These are phyloP conservation scores for Licmophora abbreviata DNA, from an alignment of 108 stramenopile species.

Conservation along the genomic window DNA sequence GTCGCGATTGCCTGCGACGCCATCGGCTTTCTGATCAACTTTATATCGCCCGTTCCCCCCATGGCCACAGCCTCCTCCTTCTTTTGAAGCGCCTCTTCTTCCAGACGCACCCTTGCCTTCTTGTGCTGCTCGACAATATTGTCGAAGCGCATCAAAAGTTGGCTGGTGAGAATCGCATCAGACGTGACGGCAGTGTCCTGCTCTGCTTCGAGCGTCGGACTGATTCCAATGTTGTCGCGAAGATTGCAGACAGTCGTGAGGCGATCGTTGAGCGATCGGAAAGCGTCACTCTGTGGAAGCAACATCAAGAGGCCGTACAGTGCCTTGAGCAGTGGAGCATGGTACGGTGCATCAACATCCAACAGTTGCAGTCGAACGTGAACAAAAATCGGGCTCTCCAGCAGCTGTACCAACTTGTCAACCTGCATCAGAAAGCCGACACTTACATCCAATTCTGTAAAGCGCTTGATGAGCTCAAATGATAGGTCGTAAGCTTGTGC, in stretches of 20 bases:
- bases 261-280: slow-evolving; percentile 77
- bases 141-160: slow-evolving; percentile 40
- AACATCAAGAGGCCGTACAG: slow-evolving; percentile 95
- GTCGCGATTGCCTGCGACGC: too few relatives aligned
- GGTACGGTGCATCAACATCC: slow-evolving; percentile 82
- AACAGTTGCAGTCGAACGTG: slow-evolving; percentile 92
- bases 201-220: slow-evolving; percentile 11
- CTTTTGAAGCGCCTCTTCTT: slow-evolving; percentile 1
- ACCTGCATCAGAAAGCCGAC: slow-evolving; percentile 98
- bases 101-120: slow-evolving; percentile 7
- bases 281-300: slow-evolving; percentile 90
- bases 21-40: too few relatives aligned
- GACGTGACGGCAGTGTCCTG: not conserved
- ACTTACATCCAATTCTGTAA: slow-evolving; percentile 87
- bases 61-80: not conserved
- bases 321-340: slow-evolving; percentile 84
- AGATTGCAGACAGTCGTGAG: slow-evolving; percentile 84
- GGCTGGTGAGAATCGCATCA: slow-evolving; percentile 12
- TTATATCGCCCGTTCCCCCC: not conserved
- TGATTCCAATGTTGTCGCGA: slow-evolving; percentile 77
- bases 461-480: slow-evolving; percentile 82
- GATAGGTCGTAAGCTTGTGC: slow-evolving; percentile 94
- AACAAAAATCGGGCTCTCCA: slow-evolving; percentile 98
- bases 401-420: slow-evolving; percentile 94
- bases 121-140: slow-evolving; percentile 28